phyloP scores from a whole-genome alignment of 345 rosid species.

The Pseudoturritis turrita region DNA sequence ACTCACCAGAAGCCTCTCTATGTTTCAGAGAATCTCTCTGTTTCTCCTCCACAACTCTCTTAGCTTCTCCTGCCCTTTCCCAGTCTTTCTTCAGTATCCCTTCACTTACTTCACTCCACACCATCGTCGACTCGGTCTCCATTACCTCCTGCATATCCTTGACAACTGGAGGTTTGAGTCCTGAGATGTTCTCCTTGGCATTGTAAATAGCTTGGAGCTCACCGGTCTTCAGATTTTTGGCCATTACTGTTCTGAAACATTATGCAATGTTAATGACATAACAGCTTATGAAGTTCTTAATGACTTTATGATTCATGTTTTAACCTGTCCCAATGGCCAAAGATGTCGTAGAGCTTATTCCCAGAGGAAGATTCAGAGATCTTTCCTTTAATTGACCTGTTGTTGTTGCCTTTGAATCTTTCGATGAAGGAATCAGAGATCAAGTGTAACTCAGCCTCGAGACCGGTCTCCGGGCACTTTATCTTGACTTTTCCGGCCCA shows the following conservation, averaged over 20 bases:
- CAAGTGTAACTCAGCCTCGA: slow-evolving; percentile 70
- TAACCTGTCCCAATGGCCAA: slow-evolving; percentile 87
- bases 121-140: slow-evolving; percentile 50
- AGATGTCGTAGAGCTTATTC: slow-evolving; percentile 42
- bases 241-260: slow-evolving; percentile 46
- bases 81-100: slow-evolving; percentile 57
- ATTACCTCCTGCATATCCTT: slow-evolving; percentile 45
- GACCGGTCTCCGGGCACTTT: slow-evolving; percentile 52
- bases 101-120: slow-evolving; percentile 68
- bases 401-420: slow-evolving; percentile 36
- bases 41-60: slow-evolving; percentile 55
- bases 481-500: slow-evolving; percentile 68
- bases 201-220: slow-evolving; percentile 47
- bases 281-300: background rate
- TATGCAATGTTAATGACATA: background rate
- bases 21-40: slow-evolving; percentile 51
- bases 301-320: background rate
- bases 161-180: slow-evolving; percentile 51
- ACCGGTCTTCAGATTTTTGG: slow-evolving; percentile 49
- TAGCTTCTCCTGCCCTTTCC: slow-evolving; percentile 66
- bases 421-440: slow-evolving; percentile 35
- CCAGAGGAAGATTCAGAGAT: slow-evolving; percentile 43
- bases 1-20: slow-evolving; percentile 45
- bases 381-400: slow-evolving; percentile 57
- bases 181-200: slow-evolving; percentile 48